Base-by-base conservation (phyloP, 2,329 filamentous ascomycete genomes). In the Parastagonospora nodorum region DNA sequence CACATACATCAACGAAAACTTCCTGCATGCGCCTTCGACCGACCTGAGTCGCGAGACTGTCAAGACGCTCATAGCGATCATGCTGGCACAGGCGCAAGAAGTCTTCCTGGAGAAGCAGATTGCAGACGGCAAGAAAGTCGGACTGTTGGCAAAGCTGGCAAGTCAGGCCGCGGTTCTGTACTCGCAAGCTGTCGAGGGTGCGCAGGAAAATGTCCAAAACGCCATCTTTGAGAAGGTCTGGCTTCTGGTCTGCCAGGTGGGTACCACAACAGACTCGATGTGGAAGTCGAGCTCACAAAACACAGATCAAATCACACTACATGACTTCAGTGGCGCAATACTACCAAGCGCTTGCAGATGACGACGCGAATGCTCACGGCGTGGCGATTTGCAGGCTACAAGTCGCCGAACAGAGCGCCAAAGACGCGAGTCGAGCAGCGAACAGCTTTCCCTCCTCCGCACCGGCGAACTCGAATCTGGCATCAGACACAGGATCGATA, bases 1-100 rank as follows among this genome's bases (percentile, higher is more conserved):
- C 75, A 97, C 93, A 45, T 99, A 99, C 69, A 99, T 99, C 78
- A 99, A 99, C 75, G 94, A 99, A 77, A 99, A 99, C 77, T 99
- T 99, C 72, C 80, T 99, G 31, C 94, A 99, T 68, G 94, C 94
- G 1, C 94, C 95, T 0, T 97, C 92, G 8, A 92, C 90, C n/a
- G 94, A 99, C 69, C 77, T 99, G 41, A 97, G 92, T 72, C 82
- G 94, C 53, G 93, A 99, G 43, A 99, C 94, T 0, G 91, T 99
- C 67, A 97, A 97, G 77, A 92, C 91, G 0, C 76, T 99, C 59
- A 97, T 99, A 69, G 84, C 88, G 44, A 85, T 99, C 52, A 97
- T 91, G 82, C 84, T 99, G 48, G 95, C 93, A 1, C 94, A 99
- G 74, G 93, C 89, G 4, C 95, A 99, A 73, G 94, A 99, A 73